These are phyloP conservation scores for Paradendryphiella salina DNA, from an alignment of 2,329 filamentous ascomycete genomes.

Conservation along the genomic window DNA sequence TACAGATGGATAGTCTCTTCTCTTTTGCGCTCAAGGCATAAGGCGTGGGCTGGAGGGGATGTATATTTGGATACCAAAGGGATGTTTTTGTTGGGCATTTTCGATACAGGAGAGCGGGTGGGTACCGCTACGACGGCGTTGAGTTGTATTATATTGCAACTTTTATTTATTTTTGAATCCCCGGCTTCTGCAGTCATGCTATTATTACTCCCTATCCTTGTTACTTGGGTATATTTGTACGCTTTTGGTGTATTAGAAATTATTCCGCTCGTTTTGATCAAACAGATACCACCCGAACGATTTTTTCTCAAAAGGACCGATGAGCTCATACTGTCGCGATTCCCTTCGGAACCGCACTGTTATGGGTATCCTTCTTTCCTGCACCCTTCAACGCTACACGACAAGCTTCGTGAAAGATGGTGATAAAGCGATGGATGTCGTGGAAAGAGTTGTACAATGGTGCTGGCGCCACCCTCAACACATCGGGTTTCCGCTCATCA, in stretches of 20 bases:
- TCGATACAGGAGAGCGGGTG: neutral
- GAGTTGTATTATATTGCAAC: slow-evolving; percentile 3
- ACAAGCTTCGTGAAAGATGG: slow-evolving; percentile 57
- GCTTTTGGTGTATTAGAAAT: slow-evolving; percentile 5
- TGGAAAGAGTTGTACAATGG: slow-evolving; percentile 81
- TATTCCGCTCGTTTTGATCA: slow-evolving; percentile 1
- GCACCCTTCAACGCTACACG: slow-evolving; percentile 36
- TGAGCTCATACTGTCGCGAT: slow-evolving; percentile 18
- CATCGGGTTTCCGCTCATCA: slow-evolving; percentile 83
- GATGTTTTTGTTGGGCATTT: neutral
- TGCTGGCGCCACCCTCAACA: slow-evolving; percentile 80
- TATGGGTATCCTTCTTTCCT: neutral
- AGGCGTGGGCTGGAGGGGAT: neutral
- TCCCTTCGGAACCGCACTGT: slow-evolving; percentile 5
- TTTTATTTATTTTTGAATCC: neutral
- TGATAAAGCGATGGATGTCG: slow-evolving; percentile 60
- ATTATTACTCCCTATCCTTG: slow-evolving; percentile 2
- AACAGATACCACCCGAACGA: neutral
- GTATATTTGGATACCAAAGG: neutral
- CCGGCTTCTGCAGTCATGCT: neutral
- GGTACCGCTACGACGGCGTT: slow-evolving; percentile 1
- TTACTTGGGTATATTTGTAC: slow-evolving; percentile 20
- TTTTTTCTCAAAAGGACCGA: neutral
- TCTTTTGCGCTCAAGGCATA: slow-evolving; percentile 55
- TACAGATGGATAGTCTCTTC: slow-evolving; percentile 90